Conservation (phyloP, 1,284 basidiomycete species). For the Ceratobasidium sp. region DNA sequence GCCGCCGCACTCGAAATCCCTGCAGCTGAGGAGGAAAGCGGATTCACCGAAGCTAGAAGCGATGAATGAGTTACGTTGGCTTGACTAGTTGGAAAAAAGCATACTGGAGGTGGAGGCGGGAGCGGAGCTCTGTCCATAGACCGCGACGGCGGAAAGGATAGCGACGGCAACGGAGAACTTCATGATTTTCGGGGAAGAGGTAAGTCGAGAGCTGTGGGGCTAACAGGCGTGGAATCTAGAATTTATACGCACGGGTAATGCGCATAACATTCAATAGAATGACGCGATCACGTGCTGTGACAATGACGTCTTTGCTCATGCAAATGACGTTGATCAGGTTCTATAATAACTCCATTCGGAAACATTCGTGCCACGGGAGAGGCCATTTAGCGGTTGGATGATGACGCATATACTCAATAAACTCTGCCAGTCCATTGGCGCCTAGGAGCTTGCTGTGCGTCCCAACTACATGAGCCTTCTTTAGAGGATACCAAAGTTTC, state of each 20-base stretch:
- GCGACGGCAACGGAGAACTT: constrained; percentile 24
- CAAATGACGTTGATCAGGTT: constrained; percentile 23
- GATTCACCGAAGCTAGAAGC: constrained; percentile 18
- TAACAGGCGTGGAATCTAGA: not conserved
- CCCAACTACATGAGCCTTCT: too few relatives aligned
- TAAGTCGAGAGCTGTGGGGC: not conserved
- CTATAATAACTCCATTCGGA: not conserved
- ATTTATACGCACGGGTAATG: constrained; percentile 17
- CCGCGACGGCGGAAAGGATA: constrained; percentile 32
- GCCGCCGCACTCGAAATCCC: not conserved
- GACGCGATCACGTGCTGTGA: constrained; percentile 16
- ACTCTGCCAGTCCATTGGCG: too few relatives aligned
- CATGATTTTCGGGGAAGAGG: constrained; percentile 1
- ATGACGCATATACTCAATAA: not conserved
- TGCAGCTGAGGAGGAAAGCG: constrained; percentile 7
- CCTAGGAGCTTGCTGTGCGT: too few relatives aligned
- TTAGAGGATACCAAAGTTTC: too few relatives aligned
- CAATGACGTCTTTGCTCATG: constrained; percentile 18
- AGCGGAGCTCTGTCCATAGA: constrained; percentile 30
- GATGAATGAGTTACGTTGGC: not conserved
- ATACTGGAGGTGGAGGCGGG: not conserved
- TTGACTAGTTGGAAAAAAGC: not conserved
- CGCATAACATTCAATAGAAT: not conserved
- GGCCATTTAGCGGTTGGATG: constrained; percentile 21
- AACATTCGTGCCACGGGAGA: not conserved